Base-by-base conservation (phyloP, 208 protist species). In the Leishmania aethiopica region DNA sequence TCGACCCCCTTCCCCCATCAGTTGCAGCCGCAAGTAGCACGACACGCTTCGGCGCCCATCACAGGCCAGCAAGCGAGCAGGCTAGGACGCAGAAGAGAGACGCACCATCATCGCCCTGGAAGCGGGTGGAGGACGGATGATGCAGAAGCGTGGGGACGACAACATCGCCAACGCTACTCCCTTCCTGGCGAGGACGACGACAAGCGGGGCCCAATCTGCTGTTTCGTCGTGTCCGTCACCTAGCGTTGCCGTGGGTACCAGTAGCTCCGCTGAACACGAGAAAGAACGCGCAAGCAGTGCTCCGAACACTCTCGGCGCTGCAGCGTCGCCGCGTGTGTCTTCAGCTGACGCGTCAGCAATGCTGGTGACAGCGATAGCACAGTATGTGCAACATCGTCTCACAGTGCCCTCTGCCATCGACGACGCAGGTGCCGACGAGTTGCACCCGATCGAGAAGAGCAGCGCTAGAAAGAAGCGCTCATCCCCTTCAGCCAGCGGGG, bases 341-440 rank as follows among this genome's bases (percentile, higher is more conserved):
- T 28, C 75, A 13, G 35, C 75, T 35, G 59, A 79, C 42, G 59
- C 75, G 17, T 53, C 60, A 19, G 75, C 57, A 10, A 70, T n/a
- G 32, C 75, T 79, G 19, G 6, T 40, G 19, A n/a, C 75, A 37
- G 75, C 59, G 15, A 64, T 79, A 5, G 47, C 57, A 47, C 53
- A 28, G 35, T 70, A 70, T 70, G 40, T 79, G 59, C 75, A 49
- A 22, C 75, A 19, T 28, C 59, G 75, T 67, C 37, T 79, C 15
- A 32, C 32, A 22, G 13, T 19, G 35, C 15, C 35, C 2, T 45
- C 73, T 25, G 17, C 51, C 19, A 17, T 10, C 13, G 73, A 19
- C 35, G 51, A 45, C 51, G n/a, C 25, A 32, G 73, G 32, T 42
- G 32, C 19, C 22, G 35, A 28, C 51, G 32, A 40, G 35, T 42